Base-by-base conservation (phyloP, 805 yeast genomes). In the Kluyveromyces starmeri region DNA sequence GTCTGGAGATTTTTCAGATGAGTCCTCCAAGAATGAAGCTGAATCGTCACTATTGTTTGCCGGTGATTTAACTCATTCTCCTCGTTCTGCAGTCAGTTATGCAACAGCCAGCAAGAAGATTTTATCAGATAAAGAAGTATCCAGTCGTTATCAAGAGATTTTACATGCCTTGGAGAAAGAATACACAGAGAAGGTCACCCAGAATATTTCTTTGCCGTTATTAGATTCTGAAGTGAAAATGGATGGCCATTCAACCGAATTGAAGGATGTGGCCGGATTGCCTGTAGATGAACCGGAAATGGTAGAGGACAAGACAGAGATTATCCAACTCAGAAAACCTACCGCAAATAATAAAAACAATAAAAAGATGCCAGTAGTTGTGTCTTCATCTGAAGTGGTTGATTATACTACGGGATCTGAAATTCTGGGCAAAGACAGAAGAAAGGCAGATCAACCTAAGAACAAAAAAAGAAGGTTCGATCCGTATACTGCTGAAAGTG, bases 401-500 rank as follows among this genome's bases (percentile, higher is more conserved):
- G 76, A 75, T 45, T 74, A 71, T 41, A 45, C 54, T 0, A 62
- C 52, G 21, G 64, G 68, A 11, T 64, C 65, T 20, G 69, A 64
- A 37, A 57, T 72, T 10, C 50, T 73, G 39, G 22, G 20, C 18
- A 50, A 50, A 8, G 49, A 49, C 17, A 40, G 12, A 18, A 30
- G 40, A 17, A 18, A 29, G 21, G 21, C 43, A 28, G 28, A 44
- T 13, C 26, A 31, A 23, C 32, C 34, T 16, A 36, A 30, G 30
- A 35, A 39, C 11, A 56, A 54, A 31, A 68, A 67, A 50, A 67
- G 68, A 45, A 57, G 68, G 7, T 79, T 73, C 42, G 79, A 79
- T 55, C 85, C 86, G 4, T 79, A 75, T 43, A 53, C 67, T 13
- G 64, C 61, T 28, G 61, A 58, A 5, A 57, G 64, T 18, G 66